Evolutionary conservation across 2,329 filamentous ascomycete species (phyloP).

Genomic region (Epichloe amarillans): DNA sequence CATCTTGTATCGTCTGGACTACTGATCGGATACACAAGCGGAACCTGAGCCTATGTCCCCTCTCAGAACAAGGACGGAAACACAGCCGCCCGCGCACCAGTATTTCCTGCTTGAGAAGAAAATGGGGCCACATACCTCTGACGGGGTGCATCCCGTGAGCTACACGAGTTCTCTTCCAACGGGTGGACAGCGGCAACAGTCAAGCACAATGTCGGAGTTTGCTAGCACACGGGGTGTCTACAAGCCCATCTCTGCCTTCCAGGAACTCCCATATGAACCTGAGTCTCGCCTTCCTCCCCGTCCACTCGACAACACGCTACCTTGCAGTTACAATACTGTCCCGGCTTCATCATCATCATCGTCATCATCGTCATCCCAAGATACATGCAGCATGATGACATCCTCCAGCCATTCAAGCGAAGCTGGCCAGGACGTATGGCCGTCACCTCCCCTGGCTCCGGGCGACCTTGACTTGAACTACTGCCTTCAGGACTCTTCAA

Average conservation of each 20-base stretch:
- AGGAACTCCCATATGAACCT: constrained; percentile 12
- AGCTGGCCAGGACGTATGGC: constrained; percentile 15
- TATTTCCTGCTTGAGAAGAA: constrained; percentile 7
- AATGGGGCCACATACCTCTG: constrained; percentile 18
- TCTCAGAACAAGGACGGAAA: neutral
- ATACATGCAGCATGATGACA: constrained; percentile 5
- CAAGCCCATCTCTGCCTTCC: constrained; percentile 11
- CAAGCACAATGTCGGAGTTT: constrained; percentile 15
- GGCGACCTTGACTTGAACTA: constrained; percentile 1
- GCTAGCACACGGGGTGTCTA: constrained; percentile 14
- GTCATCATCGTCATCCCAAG: constrained; percentile 14
- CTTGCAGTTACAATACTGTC: constrained; percentile 3
- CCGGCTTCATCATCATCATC: constrained; percentile 7
- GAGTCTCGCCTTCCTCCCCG: constrained; percentile 9
- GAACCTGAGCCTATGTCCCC: neutral
- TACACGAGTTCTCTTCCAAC: constrained; percentile 17
- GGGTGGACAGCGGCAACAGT: constrained; percentile 17
- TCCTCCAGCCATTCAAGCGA: constrained; percentile 6
- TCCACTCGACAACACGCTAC: neutral
- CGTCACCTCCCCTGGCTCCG: constrained; percentile 21
- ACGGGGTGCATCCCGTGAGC: constrained; percentile 16
- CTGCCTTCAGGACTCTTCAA: neutral
- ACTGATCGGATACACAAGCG: neutral
- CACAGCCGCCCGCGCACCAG: neutral
- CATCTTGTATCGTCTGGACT: neutral